Evolutionary conservation across 2,329 filamentous ascomycete genomes (phyloP).

Genomic region (Neofusicoccum ribis): DNA sequence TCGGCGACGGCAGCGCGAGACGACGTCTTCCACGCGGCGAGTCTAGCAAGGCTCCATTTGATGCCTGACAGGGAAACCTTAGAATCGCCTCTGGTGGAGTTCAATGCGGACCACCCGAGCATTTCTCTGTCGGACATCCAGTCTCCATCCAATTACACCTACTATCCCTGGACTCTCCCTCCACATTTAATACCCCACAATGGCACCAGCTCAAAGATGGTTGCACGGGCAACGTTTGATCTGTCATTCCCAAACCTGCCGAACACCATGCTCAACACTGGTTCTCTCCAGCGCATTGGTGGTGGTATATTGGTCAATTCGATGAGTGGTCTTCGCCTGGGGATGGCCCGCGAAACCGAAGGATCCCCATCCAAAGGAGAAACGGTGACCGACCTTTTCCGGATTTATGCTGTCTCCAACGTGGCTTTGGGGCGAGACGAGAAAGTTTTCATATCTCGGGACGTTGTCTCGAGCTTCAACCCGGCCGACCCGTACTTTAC

Average conservation of each 20-base stretch:
- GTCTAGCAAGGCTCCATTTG: conserved; percentile 76
- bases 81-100: conserved; percentile 58
- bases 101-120: conserved; percentile 56
- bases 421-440: conserved; percentile 84
- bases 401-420: conserved; percentile 78
- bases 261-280: conserved; percentile 48
- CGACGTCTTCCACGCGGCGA: conserved; percentile 87
- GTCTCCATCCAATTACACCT: conserved; percentile 74
- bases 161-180: conserved; percentile 93
- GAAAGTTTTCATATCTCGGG: conserved; percentile 75
- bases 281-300: conserved; percentile 56
- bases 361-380: conserved; percentile 22
- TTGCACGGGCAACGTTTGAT: conserved; percentile 69
- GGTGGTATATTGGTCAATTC: conserved; percentile 63
- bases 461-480: conserved; percentile 66
- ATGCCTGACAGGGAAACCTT: conserved; percentile 62
- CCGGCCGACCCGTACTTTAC: conserved; percentile 83
- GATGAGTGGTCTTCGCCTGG: conserved; percentile 62
- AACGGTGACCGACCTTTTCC: conserved; percentile 52
- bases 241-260: conserved; percentile 63
- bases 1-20: conserved; percentile 76
- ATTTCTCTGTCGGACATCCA: conserved; percentile 55
- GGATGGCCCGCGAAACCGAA: conserved; percentile 65
- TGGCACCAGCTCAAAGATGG: conserved; percentile 74
- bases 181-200: conserved; percentile 70